Evolutionary conservation across 768 basidiomycete genomes (phyloP).

Genomic region (Hirschioporus abietinus): DNA sequence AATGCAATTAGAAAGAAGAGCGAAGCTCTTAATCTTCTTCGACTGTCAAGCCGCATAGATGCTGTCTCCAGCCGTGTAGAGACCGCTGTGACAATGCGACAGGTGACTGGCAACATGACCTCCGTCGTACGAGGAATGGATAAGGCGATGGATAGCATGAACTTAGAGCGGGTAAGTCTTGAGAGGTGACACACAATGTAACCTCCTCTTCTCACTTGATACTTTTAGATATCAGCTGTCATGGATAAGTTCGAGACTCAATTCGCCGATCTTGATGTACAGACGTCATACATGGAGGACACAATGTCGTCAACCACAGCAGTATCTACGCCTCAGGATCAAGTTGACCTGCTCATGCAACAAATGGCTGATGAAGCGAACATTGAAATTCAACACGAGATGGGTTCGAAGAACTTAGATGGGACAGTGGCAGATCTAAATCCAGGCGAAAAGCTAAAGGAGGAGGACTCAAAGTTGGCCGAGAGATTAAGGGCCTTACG

Average conservation of each 20-base stretch:
- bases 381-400: constrained; percentile 89
- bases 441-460: constrained; percentile 49
- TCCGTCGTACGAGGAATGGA: constrained; percentile 98
- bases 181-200: background rate
- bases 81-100: constrained; percentile 96
- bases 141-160: constrained; percentile 98
- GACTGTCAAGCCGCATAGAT: constrained; percentile 88
- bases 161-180: constrained; percentile 80
- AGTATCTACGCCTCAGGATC: constrained; percentile 91
- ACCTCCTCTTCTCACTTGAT: background rate
- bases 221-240: constrained; percentile 81
- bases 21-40: constrained; percentile 85
- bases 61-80: constrained; percentile 96
- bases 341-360: constrained; percentile 86
- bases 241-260: constrained; percentile 99
- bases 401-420: constrained; percentile 58
- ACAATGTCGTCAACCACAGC: constrained; percentile 93
- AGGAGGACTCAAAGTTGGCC: constrained; percentile 79
- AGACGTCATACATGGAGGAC: constrained; percentile 97
- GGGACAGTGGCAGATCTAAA: constrained; percentile 50
- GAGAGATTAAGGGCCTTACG: constrained; percentile 85
- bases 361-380: constrained; percentile 97
- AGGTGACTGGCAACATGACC: constrained; percentile 95
- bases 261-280: constrained; percentile 95
- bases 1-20: constrained; percentile 99